Percentiles rank a stretch among this genome's conserved stretches.
These are phyloP conservation scores for Quillaja saponaria DNA, from an alignment of 306 rosid species.

Conservation along the genomic window DNA sequence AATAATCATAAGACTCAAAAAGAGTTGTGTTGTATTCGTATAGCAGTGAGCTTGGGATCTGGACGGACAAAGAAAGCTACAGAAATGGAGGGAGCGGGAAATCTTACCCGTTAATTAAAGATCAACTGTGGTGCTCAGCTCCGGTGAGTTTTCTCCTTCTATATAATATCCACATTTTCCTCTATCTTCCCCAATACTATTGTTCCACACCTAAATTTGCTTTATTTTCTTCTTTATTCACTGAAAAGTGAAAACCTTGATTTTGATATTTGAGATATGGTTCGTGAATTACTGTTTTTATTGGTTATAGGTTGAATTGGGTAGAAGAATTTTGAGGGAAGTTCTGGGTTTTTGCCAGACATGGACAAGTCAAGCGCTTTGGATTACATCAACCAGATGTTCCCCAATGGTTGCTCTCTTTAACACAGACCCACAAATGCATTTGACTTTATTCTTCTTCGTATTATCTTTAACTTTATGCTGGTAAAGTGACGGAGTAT, in stretches of 20 bases:
- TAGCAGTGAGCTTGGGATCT: too few relatives aligned
- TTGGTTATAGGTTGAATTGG: slow-evolving; percentile 1
- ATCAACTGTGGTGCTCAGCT: neutral
- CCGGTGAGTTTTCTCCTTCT: neutral
- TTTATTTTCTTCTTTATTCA: neutral
- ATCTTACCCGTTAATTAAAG: slow-evolving; percentile 1
- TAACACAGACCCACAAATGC: neutral
- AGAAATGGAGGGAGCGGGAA: slow-evolving; percentile 3
- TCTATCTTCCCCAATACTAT: neutral
- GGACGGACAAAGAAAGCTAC: neutral
- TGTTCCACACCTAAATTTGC: neutral
- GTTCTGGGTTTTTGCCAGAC: slow-evolving; percentile 22
- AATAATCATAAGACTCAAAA: too few relatives aligned
- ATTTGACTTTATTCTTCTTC: neutral
- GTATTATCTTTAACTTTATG: neutral
- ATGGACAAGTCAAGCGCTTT: slow-evolving; percentile 97
- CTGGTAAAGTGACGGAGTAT: neutral
- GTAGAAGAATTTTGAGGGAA: slow-evolving; percentile 12
- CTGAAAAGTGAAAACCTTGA: neutral
- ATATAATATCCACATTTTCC: neutral
- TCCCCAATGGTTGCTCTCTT: slow-evolving; percentile 72
- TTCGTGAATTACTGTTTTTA: neutral
- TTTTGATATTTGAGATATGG: slow-evolving; percentile 25
- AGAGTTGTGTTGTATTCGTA: too few relatives aligned
- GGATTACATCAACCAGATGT: slow-evolving; percentile 97